Conservation (phyloP, 495 filamentous ascomycete genomes). For the Bathelium albidoporum region DNA sequence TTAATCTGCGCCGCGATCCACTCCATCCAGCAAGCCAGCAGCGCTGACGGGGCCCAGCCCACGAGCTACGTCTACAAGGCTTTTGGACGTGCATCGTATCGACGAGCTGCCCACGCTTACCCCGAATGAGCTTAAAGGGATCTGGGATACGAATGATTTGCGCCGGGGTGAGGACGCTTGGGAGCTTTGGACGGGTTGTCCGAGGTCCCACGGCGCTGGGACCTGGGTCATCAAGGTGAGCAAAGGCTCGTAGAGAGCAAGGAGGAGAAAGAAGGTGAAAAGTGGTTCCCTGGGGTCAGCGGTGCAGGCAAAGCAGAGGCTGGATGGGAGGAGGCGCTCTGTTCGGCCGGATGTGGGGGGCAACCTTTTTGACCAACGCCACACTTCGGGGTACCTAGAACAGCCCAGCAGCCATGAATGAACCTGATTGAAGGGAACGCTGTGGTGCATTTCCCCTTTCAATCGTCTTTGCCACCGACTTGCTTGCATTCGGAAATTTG, state of each 20-base stretch:
- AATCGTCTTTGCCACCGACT: not conserved
- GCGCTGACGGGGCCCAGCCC: no score
- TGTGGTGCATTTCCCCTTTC: not conserved
- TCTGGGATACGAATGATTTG: not conserved
- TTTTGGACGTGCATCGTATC: not conserved
- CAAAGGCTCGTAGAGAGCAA: no score
- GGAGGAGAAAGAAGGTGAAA: not conserved
- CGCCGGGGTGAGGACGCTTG: not conserved
- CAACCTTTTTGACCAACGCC: not conserved
- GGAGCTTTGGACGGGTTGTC: not conserved
- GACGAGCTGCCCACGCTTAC: not conserved
- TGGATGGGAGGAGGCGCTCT: not conserved
- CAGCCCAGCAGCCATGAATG: not conserved
- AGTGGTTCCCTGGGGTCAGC: not conserved
- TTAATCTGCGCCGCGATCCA: not conserved
- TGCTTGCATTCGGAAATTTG: not conserved
- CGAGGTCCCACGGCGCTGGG: not conserved
- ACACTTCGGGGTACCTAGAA: not conserved
- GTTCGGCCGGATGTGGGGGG: not conserved
- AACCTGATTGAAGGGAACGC: not conserved
- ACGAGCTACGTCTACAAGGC: not conserved
- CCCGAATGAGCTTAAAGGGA: not conserved
- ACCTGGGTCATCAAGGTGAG: not conserved
- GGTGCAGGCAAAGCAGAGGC: not conserved
- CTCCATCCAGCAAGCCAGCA: not conserved